Evolutionary conservation across 352 stramenopile species (phyloP).

Genomic region (Globisporangium nunn): DNA sequence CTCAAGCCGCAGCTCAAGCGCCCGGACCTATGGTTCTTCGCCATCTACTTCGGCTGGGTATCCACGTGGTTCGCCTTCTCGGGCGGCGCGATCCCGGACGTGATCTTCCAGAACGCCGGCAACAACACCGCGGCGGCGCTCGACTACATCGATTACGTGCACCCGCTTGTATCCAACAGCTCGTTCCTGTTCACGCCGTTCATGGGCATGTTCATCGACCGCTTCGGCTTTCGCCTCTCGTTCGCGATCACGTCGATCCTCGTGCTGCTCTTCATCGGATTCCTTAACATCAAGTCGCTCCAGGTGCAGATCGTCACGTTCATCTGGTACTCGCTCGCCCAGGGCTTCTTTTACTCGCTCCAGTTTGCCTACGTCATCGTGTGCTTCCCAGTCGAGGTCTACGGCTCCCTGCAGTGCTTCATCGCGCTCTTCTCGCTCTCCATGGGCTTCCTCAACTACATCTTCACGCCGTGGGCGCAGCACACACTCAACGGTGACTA

Average conservation of each 20-base stretch:
- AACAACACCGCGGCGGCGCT: conserved; percentile 6
- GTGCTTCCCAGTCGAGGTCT: conserved; percentile 28
- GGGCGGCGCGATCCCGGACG: conserved; percentile 21
- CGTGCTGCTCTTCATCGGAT: conserved; percentile 19
- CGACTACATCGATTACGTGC: conserved; percentile 23
- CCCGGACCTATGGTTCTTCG: conserved; percentile 22
- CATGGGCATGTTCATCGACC: conserved; percentile 20
- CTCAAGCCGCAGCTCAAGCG: conserved; percentile 17
- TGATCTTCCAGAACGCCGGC: conserved; percentile 16
- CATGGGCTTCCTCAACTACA: conserved; percentile 29
- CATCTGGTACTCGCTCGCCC: conserved; percentile 19
- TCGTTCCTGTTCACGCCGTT: conserved; percentile 23
- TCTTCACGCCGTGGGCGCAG: conserved; percentile 28
- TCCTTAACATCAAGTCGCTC: conserved; percentile 18
- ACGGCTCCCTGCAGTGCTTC: conserved; percentile 29
- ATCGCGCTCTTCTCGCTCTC: conserved; percentile 24
- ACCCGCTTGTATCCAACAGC: conserved; percentile 18
- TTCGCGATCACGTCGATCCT: conserved; percentile 15
- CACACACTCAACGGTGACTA: conserved; percentile 25
- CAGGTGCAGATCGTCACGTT: conserved; percentile 22
- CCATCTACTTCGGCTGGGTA: conserved; percentile 25
- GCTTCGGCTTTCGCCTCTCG: conserved; percentile 15
- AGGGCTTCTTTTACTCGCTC: conserved; percentile 23
- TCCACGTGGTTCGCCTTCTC: conserved; percentile 24
- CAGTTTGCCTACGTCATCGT: conserved; percentile 31